Conservation (phyloP, 1,139 yeast genomes). For the Pichia sorboxylosa region DNA sequence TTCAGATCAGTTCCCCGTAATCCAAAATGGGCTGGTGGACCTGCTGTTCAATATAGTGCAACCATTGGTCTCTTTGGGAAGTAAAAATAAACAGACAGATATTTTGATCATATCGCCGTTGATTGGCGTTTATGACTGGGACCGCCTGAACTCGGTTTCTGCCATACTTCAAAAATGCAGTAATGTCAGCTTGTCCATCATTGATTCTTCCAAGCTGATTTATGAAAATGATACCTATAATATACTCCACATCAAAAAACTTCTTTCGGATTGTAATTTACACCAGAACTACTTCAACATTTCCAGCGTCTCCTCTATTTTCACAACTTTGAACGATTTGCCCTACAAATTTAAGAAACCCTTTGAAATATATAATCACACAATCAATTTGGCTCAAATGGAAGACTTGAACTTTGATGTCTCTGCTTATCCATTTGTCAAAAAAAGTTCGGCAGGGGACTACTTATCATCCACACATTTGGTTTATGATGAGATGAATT, state of each 20-base stretch:
- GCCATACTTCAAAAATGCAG: background rate
- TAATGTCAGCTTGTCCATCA: background rate
- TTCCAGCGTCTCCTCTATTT: constrained; percentile 3
- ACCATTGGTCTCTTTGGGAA: background rate
- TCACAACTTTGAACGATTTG: constrained; percentile 1
- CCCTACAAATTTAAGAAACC: constrained; percentile 10
- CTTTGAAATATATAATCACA: constrained; percentile 8
- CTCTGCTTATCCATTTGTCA: constrained; percentile 10
- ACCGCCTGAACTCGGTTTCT: constrained; percentile 4
- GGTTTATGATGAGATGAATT: background rate
- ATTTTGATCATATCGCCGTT: constrained; percentile 5
- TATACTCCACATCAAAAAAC: no score
- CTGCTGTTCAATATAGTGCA: constrained; percentile 1
- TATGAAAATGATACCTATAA: no score
- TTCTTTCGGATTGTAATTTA: no score
- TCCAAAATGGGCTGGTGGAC: background rate
- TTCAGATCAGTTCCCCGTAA: background rate
- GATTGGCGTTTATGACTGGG: constrained; percentile 4
- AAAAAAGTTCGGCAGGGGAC: constrained; percentile 5
- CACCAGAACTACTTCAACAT: constrained; percentile 2
- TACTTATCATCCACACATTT: constrained; percentile 7
- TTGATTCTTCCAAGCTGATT: constrained; percentile 1
- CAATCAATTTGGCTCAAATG: constrained; percentile 2
- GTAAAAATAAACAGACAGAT: constrained; percentile 1
- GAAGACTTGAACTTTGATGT: constrained; percentile 7